Base-by-base conservation (phyloP, 495 filamentous ascomycete genomes). In the Penicillium flavigenum region DNA sequence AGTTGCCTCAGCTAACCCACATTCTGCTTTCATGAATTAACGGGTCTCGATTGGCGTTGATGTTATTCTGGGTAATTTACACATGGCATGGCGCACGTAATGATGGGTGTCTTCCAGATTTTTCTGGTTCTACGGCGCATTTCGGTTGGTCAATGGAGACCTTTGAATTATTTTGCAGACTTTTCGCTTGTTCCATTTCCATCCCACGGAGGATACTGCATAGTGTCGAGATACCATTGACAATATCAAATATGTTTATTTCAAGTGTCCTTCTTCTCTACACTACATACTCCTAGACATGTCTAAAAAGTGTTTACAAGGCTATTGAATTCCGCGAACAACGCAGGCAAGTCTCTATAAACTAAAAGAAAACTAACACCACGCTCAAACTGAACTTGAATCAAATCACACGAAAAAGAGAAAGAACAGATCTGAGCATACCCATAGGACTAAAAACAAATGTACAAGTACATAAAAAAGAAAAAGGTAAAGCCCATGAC, bases 31-130 rank as follows among this genome's bases (percentile, higher is more conserved):
- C 14, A 47, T 34, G 43, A 45, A 14, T 17, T 55, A 11, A 39
- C 17, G 44, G 24, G 14, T 39, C 17, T 36, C 10, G 16, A 19
- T 22, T 31, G 53, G 53, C 43, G 53, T 55, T 55, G 26, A 27
- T 39, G 27, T 43, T 45, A 29, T 49, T 43, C 20, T 14, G 19
- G n/a, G 20, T 51, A 22, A 24, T 48, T 16, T 24, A 57, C 47
- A 48, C 54, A 61, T 64, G 57, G 58, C 54, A 64, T 58, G 62
- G 62, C 62, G 58, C 27, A 58, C 43, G 39, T 24, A 32, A n/a
- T 51, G 38, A 32, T 29, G 12, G 41, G 29, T 20, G 41, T 27
- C 22, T 61, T 17, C 10, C 10, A 24, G 34, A 16, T 38, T 42
- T 29, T 5, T 34, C 14, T 19, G 26, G 51, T 16, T 14, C 19